Evolutionary conservation across 164 flowering plant species (phyloP), one percentile per base, ranked within the genome.

Genomic region (Vitis rupestris): DNA sequence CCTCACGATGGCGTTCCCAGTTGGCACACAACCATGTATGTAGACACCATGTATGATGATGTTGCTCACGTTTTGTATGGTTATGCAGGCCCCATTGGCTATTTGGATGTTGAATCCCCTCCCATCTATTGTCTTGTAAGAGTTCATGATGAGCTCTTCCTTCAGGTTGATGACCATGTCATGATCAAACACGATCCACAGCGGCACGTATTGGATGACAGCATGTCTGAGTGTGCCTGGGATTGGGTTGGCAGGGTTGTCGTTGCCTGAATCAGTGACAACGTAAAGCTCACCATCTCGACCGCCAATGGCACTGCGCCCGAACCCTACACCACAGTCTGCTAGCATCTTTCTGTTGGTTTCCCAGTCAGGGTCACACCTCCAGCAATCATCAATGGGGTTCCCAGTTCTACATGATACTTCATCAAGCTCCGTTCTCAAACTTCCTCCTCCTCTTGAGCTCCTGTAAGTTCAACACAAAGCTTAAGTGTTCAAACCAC

Each of bases 311-410:
- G 87, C 83, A 29, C 78, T 63, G 12, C 76, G 63, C 1, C 87
- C 84, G 11, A 83, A 83, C 54, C 87, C 87, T 49, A 75, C 66
- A 3, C 73, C 76, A 31, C 87, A 83, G 61, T 79, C 79, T 0
- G 84, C 83, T 1, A 81, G 70, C 60, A 63, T 16, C 52, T 71
- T 65, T 9, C 85, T 70, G 67, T 82, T 78, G 17, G 65, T 50
- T 4, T 71, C 76, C 85, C 85, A 82, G 7, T 76, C 63, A 0
- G 80, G 63, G 70, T 78, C 82, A n/a, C 87, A 81, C 55, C 84
- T 66, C 87, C 87, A 81, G 59, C 87, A 84, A 57, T 80, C 85
- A 54, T 81, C 83, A 11, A 79, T 75, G 1, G 83, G 83, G 60
- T 83, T 83, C 6, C 84, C 82, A 2, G 82, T 81, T 50, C 63